Base-by-base conservation (phyloP, 2,329 filamentous ascomycete species). In the Hyphodiscus sp. region DNA sequence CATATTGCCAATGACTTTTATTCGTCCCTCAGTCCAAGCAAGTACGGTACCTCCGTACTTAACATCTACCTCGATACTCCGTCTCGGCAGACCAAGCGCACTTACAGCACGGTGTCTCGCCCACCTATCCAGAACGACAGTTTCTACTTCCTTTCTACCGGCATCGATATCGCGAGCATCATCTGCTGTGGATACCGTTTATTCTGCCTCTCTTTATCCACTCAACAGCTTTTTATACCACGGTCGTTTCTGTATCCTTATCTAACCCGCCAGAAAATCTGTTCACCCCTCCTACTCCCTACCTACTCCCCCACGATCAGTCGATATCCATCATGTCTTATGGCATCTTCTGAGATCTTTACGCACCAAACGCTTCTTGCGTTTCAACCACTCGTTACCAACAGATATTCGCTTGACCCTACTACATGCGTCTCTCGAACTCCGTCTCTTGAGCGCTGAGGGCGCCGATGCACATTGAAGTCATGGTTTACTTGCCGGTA, bases 401-500 rank as follows among this genome's bases (percentile, higher is more conserved):
- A 53, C 41, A 52, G 13, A 48, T 49, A 19, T 50, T 54, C 45
- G 26, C 50, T 49, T 45, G n/a, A 47, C 43, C 44, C 48, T 56
- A 50, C 50, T 38, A 10, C 11, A 55, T 56, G 43, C 45, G 42
- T 54, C 38, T 47, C 46, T 48, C 29, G 47, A 53, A 48, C 16
- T 55, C 45, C 53, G 45, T 48, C 20, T 51, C 47, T 48, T 18
- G 26, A n/a, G 26, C 45, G 51, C 38, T 50, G 47, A 52, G 47
- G 38, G 50, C 45, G 50, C 47, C 45, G 4, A 51, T 23, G 42
- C 53, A 53, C 44, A 47, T 51, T 52, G 43, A 26, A 59, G 47
- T 44, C 48, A 63, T 62, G 59, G 44, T 55, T 42, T 51, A 53
- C 38, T 57, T 47, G 20, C 48, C 38, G 49, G 23, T 47, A 50